Evolutionary conservation across 306 rosid genomes (phyloP), one percentile per base, ranked within the genome.

Genomic region (Cucumis melo): DNA sequence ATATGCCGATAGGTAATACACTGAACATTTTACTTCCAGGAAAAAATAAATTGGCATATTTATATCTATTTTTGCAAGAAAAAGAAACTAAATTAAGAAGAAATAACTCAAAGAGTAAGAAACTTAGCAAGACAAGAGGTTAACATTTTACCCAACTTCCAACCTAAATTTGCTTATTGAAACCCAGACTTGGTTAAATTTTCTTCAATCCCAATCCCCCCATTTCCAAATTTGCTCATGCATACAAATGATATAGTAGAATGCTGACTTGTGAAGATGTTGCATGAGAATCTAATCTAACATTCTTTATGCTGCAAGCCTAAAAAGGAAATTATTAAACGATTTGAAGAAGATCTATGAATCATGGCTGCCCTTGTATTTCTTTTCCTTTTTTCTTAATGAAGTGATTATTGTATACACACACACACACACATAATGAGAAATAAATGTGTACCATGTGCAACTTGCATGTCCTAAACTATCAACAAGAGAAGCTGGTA

Each of bases 401-500:
- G 12, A 41, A 2, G 36, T 44, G 50, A 15, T 44, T 44, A 44
- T 44, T 44, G 11, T 44, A 44, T 3, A 44, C 29, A 27, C 29
- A 27, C 29, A 27, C 29, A 27, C 2, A 10, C 2, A 44, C 0
- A 42, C 10, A 42, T 0, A 46, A 19, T 73, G 61, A 27, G 9
- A 0, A 53, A 54, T 50, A 53, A 73, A 51, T 73, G 48, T 9
- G 68, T 92, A 95, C 99, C 99, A 95, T 77, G 90, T 84, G 87
- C 99, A 78, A 80, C 89, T 89, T 77, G 86, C 84, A 84, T 88
- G 96, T 62, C 90, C 96, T 75, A 95, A 88, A 68, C 1, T 59
- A 82, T 95, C 98, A 38, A 97, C 99, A 79, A 90, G 96, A 78
- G 78, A 83, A 80, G 95, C 93, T 74, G 91, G 87, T 84, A 95